Conservation (phyloP, 805 yeast species). For the Suhomyces sp. region DNA sequence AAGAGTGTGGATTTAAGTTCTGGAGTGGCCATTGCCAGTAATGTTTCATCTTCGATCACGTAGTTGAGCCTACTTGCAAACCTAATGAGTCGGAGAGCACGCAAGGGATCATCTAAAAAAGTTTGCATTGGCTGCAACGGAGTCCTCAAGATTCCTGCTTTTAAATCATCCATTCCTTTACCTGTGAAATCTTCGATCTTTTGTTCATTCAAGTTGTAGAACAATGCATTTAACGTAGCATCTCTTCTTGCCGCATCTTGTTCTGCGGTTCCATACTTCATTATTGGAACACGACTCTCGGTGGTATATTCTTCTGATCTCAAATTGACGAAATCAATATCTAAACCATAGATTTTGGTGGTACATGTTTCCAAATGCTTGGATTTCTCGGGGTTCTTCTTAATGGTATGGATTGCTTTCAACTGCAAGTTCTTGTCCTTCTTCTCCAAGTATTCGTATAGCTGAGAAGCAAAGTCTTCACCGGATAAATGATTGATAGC, state of each 20-base stretch:
- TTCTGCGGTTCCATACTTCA: constrained; percentile 83
- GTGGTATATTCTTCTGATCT: constrained; percentile 83
- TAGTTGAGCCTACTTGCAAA: constrained; percentile 82
- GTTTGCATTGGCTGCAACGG: constrained; percentile 86
- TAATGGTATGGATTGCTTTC: constrained; percentile 70
- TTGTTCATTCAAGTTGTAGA: constrained; percentile 71
- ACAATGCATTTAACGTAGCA: constrained; percentile 91
- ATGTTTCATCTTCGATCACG: constrained; percentile 55
- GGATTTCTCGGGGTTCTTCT: constrained; percentile 90
- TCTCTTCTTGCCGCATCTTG: constrained; percentile 93
- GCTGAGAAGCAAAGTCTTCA: constrained; percentile 71
- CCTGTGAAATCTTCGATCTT: constrained; percentile 84
- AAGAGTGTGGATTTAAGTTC: constrained; percentile 59
- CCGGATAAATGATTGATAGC: constrained; percentile 87
- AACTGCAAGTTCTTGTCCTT: constrained; percentile 28
- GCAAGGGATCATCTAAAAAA: constrained; percentile 88
- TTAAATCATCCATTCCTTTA: constrained; percentile 70
- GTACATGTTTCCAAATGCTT: constrained; percentile 97
- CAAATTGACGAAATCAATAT: constrained; percentile 90
- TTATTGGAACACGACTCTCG: constrained; percentile 81
- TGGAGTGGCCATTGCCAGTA: constrained; percentile 61
- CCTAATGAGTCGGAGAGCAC: constrained; percentile 81
- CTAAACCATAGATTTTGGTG: constrained; percentile 77
- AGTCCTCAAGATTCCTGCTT: constrained; percentile 72
- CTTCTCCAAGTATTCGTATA: constrained; percentile 48